Evolutionary conservation across 331 rosid genomes (phyloP), one percentile per base, ranked within the genome.

Genomic region (Arachis monticola): DNA sequence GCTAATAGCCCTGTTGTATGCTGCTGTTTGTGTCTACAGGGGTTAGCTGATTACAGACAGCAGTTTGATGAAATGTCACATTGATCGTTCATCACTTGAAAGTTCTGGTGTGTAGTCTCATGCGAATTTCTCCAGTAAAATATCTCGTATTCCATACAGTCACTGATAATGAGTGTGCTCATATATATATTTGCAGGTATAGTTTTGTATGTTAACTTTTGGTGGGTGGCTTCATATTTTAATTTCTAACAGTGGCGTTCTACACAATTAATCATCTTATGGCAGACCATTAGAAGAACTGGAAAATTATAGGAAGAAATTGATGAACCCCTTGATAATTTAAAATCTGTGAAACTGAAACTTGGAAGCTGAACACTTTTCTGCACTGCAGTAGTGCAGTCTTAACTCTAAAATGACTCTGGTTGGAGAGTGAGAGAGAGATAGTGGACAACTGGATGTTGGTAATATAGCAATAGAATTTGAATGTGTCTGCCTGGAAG

Each of bases 11-110:
- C 11, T 63, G 67, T 30, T 77, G 9, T 50, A 48, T 80, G 45
- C 42, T 83, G 62, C 52, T 66, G 22, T 69, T 73, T 78, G 27
- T 76, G 11, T 76, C 60, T 85, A 86, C 90, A 94, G 99, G 78
- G 79, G 51, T 82, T 94, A 89, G 97, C 97, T 77, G 88, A 70
- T 58, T 92, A 92, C 91, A 88, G 97, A 79, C 93, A 90, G 72
- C 87, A 84, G 74, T 78, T 92, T 70, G 97, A 94, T 69, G 96
- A 87, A 68, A 88, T 84, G 91, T 14, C 88, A 44, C 84, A 77
- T 10, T 42, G 44, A 67, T 79, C 40, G 41, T 14, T 32, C 56
- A 61, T 40, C 62, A 61, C 47, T 41, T 57, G 14, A 32, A 72
- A 46, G 30, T 53, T 53, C 14, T 55, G 77, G 87, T 57, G 72